phyloP scores from a whole-genome alignment of 129 eudicot species.

The Oenanthe sinensis region DNA sequence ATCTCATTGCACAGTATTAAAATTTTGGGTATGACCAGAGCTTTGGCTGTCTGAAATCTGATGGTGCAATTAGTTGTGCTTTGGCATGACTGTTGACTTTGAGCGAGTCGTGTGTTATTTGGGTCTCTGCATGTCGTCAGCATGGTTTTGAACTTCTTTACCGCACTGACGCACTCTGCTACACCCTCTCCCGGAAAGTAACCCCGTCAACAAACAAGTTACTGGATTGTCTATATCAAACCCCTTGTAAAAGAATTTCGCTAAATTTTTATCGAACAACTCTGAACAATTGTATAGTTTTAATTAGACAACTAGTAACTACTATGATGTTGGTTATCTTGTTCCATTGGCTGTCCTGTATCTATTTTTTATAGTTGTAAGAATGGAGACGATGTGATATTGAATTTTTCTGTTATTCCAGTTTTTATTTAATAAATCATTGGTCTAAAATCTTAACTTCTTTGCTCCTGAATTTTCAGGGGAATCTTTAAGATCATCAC shows the following conservation, averaged over 20 bases:
- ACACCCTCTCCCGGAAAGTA: not conserved
- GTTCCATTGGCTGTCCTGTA: not conserved
- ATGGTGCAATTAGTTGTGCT: not conserved
- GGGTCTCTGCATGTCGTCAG: not conserved
- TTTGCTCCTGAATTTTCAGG: not conserved
- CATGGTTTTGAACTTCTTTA: not conserved
- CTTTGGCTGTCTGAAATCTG: not conserved
- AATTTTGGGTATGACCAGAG: not conserved
- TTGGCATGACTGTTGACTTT: not conserved
- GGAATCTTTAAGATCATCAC: not conserved
- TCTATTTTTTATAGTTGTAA: not conserved
- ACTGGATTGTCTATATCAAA: no score
- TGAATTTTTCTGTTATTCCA: no score
- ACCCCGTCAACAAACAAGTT: not conserved
- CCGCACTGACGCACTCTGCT: not conserved
- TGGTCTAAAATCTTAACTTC: not conserved
- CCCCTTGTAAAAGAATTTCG: no score
- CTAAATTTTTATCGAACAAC: no score
- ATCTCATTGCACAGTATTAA: not conserved
- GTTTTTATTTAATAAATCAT: no score
- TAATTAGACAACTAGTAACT: not conserved
- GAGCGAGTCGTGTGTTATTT: not conserved
- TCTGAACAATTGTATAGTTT: not conserved
- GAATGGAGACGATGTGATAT: not conserved
- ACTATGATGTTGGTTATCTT: not conserved